phyloP scores from a whole-genome alignment of 164 flowering plant genomes.

The Pachysandra terminalis region DNA sequence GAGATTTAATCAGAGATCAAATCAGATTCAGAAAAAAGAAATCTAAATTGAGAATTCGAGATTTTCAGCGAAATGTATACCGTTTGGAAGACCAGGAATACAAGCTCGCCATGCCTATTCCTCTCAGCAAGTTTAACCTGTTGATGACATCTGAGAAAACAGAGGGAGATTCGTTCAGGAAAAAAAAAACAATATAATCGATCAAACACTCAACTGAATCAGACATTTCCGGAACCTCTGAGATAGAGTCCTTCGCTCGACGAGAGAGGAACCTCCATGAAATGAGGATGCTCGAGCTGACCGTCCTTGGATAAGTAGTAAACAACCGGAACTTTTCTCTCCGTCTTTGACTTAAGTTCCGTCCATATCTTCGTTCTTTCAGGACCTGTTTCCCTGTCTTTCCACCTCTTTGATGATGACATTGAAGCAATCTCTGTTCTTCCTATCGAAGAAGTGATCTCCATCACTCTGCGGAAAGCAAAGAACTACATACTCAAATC shows the following conservation, averaged over 20 bases:
- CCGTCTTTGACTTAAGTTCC: conserved; percentile 3
- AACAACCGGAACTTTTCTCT: conserved; percentile 30
- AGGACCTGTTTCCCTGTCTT: conserved; percentile 27
- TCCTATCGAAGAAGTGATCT: conserved; percentile 19
- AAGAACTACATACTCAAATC: too few relatives aligned
- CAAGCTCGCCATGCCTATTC: conserved; percentile 39
- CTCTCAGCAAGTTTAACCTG: conserved; percentile 30
- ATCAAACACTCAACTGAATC: too few relatives aligned
- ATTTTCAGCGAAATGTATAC: conserved; percentile 16
- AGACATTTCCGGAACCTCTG: conserved; percentile 23
- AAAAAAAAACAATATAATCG: too few relatives aligned
- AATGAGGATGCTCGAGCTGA: too few relatives aligned
- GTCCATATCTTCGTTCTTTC: conserved; percentile 29
- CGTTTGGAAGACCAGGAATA: conserved; percentile 54
- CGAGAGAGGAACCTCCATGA: conserved; percentile 42
- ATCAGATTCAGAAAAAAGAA: background rate
- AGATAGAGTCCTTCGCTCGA: conserved; percentile 35
- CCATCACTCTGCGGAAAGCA: conserved; percentile 19
- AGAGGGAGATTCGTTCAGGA: too few relatives aligned
- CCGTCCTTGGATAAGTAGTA: conserved; percentile 43
- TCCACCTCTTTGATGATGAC: conserved; percentile 27
- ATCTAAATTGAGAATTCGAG: background rate
- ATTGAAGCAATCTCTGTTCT: conserved; percentile 22
- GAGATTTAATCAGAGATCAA: background rate
- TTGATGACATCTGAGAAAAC: conserved; percentile 34